Conservation (phyloP, 2,329 filamentous ascomycete genomes). For the Neophaeococcomyces aloes region DNA sequence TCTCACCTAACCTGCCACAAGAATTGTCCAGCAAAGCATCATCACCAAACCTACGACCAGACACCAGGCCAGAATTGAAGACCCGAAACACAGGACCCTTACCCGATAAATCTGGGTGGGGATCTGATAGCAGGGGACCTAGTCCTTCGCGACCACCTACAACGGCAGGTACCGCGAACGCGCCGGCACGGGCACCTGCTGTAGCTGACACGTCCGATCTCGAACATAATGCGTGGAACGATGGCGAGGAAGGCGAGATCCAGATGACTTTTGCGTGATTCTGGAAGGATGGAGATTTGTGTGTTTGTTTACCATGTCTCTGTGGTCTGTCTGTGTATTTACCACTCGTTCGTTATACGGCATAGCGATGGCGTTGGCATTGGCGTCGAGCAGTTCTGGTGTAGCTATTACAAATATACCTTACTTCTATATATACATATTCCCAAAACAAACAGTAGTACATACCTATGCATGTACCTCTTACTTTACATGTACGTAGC, state of each 20-base stretch:
- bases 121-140: constrained; percentile 20
- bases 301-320: neutral
- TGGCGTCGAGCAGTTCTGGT: too few species aligned
- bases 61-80: constrained; percentile 13
- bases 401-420: too few species aligned
- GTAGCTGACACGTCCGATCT: constrained; percentile 21
- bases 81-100: constrained; percentile 18
- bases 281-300: too few species aligned
- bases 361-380: too few species aligned
- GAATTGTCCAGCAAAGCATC: neutral
- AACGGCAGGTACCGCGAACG: constrained; percentile 22
- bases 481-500: too few species aligned
- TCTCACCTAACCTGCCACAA: constrained; percentile 10
- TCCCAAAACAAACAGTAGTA: too few species aligned
- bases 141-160: neutral
- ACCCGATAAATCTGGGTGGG: constrained; percentile 25
- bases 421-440: too few species aligned
- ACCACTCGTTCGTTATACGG: too few species aligned
- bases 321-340: too few species aligned
- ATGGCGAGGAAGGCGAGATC: constrained; percentile 61
- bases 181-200: constrained; percentile 12
- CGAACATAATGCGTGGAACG: constrained; percentile 59
- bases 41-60: constrained; percentile 15
- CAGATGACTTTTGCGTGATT: constrained; percentile 67
- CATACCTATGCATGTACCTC: too few species aligned